Percentiles rank a stretch among this genome's conserved stretches.
These are phyloP conservation scores for Diaporthe sp. DNA, from an alignment of 2,329 filamentous ascomycete genomes.

Conservation along the genomic window DNA sequence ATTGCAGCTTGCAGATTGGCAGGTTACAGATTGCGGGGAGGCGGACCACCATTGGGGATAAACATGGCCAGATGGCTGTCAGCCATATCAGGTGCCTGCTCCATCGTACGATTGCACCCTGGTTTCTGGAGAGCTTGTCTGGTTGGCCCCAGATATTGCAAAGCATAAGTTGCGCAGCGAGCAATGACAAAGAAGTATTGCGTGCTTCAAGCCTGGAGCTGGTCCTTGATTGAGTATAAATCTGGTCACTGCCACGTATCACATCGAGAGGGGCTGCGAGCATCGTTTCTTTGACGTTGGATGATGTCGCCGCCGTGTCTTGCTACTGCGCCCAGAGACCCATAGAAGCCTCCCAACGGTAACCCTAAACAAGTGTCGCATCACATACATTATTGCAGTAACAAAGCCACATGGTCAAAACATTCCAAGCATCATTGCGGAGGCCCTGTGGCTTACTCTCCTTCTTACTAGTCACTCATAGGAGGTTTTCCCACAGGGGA, in stretches of 20 bases:
- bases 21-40: constrained; percentile 3
- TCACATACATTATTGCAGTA: no score
- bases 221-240: background rate
- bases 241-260: background rate
- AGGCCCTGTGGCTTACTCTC: no score
- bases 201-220: background rate
- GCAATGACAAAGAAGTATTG: constrained; percentile 1
- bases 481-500: no score
- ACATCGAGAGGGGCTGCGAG: background rate
- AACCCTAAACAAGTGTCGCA: background rate
- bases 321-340: background rate
- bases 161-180: background rate
- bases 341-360: background rate
- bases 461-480: no score
- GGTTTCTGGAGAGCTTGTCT: background rate
- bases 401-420: no score
- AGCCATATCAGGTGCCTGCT: constrained; percentile 13
- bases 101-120: constrained; percentile 28
- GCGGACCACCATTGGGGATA: background rate
- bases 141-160: constrained; percentile 17
- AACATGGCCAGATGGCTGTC: constrained; percentile 8
- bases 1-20: constrained; percentile 5
- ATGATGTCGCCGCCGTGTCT: background rate
- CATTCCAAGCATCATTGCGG: no score
- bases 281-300: background rate